phyloP scores from a whole-genome alignment of 805 yeast genomes.

The Lipomyces orientalis region DNA sequence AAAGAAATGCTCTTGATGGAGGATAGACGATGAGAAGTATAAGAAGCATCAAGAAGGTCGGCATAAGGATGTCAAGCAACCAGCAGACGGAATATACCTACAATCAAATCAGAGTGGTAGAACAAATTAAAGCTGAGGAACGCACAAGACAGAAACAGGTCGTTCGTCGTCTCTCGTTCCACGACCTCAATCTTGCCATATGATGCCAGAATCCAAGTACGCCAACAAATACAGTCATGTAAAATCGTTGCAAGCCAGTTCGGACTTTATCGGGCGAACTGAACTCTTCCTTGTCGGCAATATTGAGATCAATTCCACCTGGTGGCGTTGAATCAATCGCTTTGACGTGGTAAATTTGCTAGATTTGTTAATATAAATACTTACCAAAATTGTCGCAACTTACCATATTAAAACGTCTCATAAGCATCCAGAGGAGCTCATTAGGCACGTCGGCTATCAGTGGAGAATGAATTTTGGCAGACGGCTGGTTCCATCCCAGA shows the following conservation, averaged over 20 bases:
- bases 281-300: slow-evolving; percentile 22
- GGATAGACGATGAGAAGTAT: slow-evolving; percentile 14
- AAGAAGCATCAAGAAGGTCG: not conserved
- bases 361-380: not conserved
- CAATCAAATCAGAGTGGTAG: not conserved
- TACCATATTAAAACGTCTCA: slow-evolving; percentile 25
- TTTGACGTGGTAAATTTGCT: slow-evolving; percentile 23
- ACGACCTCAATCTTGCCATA: slow-evolving; percentile 24
- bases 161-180: slow-evolving; percentile 27
- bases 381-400: not conserved
- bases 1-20: slow-evolving; percentile 6
- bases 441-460: not conserved
- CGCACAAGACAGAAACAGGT: slow-evolving; percentile 10
- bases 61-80: slow-evolving; percentile 4
- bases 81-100: slow-evolving; percentile 19
- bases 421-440: slow-evolving; percentile 17
- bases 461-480: not conserved
- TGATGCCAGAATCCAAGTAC: slow-evolving; percentile 7
- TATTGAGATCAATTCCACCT: slow-evolving; percentile 19
- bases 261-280: slow-evolving; percentile 27
- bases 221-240: slow-evolving; percentile 22
- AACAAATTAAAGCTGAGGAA: too few relatives aligned
- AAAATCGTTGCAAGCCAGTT: slow-evolving; percentile 19
- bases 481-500: slow-evolving; percentile 4
- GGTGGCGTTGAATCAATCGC: not conserved